phyloP scores from a whole-genome alignment of 2,329 filamentous ascomycete species.

The Zelopaecilomyces penicillatus region DNA sequence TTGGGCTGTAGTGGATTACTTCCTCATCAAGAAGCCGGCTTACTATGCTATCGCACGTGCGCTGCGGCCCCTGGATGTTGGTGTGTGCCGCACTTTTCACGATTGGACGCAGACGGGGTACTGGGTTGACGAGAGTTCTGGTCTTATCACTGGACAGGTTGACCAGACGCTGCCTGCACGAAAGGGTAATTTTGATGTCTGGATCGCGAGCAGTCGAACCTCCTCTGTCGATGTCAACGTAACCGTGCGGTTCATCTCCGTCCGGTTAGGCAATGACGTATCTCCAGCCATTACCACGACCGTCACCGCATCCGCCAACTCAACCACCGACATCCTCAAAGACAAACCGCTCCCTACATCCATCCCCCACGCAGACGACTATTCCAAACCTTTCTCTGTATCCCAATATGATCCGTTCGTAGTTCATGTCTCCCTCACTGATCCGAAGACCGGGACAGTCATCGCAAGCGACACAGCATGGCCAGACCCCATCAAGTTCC shows the following conservation, averaged over 20 bases:
- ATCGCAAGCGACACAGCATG: conserved; percentile 45
- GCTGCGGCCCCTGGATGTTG: conserved; percentile 51
- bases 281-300: conserved; percentile 14
- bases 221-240: conserved; percentile 19
- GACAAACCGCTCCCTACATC: conserved; percentile 8
- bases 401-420: conserved; percentile 37
- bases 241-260: conserved; percentile 31
- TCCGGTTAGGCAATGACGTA: conserved; percentile 30
- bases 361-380: conserved; percentile 3
- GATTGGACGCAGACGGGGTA: conserved; percentile 29
- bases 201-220: conserved; percentile 28
- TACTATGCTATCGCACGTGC: conserved; percentile 44
- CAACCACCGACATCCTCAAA: conserved; percentile 28
- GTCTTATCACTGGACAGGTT: conserved; percentile 14
- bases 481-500: conserved; percentile 55
- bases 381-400: conserved; percentile 19
- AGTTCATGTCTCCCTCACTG: conserved; percentile 34
- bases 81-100: conserved; percentile 37
- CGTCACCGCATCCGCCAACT: conserved; percentile 25
- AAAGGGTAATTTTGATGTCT: conserved; percentile 32
- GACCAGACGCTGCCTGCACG: conserved; percentile 29
- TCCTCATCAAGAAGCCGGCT: conserved; percentile 56
- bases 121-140: conserved; percentile 9
- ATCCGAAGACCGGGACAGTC: conserved; percentile 21
- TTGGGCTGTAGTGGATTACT: conserved; percentile 58